Conservation (phyloP, 176 grass and related monocot species). For the Cymbopogon citratus region DNA sequence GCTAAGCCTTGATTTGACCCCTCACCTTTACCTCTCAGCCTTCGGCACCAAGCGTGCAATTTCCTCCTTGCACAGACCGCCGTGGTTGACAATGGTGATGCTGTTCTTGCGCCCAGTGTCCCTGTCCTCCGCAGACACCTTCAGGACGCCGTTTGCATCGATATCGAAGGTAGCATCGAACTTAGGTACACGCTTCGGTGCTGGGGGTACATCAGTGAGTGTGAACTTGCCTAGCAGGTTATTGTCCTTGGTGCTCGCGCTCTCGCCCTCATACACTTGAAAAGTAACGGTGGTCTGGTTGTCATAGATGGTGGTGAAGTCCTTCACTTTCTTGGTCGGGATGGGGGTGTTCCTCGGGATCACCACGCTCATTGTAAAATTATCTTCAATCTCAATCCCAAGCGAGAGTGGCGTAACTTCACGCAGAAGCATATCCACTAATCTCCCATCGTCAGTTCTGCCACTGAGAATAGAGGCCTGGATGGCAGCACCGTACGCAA, state of each 20-base stretch:
- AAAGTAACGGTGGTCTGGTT: slow-evolving; percentile 20
- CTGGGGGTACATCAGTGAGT: slow-evolving; percentile 36
- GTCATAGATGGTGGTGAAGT: slow-evolving; percentile 26
- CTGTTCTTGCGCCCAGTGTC: neutral
- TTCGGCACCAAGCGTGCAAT: neutral
- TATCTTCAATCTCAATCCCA: accelerated
- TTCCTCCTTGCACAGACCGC: neutral
- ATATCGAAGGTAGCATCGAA: slow-evolving; percentile 42
- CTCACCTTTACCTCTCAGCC: neutral
- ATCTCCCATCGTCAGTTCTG: too few relatives aligned
- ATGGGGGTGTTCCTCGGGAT: slow-evolving; percentile 51
- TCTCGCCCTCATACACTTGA: slow-evolving; percentile 53
- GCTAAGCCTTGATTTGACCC: neutral
- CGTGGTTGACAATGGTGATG: neutral
- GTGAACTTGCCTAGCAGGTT: slow-evolving; percentile 42
- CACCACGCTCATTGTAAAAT: neutral
- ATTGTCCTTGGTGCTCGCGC: slow-evolving; percentile 36
- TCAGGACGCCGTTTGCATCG: slow-evolving; percentile 37
- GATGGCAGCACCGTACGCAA: slow-evolving; percentile 42
- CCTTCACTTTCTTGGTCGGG: slow-evolving; percentile 27
- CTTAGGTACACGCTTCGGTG: neutral
- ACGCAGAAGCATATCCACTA: too few relatives aligned
- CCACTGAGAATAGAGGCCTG: too few relatives aligned
- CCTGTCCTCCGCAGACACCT: slow-evolving; percentile 33
- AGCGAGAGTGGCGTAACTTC: too few relatives aligned